These are phyloP conservation scores for Dothidotthia symphoricarpi DNA, from an alignment of 2,329 filamentous ascomycete genomes.

Conservation along the genomic window DNA sequence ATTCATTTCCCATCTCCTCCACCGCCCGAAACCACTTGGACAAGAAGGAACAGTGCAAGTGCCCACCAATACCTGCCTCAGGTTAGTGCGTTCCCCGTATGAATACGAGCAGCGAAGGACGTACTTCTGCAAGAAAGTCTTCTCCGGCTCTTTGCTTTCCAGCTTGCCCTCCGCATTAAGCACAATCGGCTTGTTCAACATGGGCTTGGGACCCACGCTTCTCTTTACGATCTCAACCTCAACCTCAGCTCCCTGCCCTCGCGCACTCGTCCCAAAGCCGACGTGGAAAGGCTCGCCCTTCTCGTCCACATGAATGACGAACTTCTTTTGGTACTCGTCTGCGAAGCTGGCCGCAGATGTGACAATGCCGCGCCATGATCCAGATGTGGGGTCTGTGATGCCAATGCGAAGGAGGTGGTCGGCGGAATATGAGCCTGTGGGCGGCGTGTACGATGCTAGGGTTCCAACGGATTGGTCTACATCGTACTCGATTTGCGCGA, in stretches of 20 bases:
- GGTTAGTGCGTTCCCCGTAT: constrained; percentile 11
- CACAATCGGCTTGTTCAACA: constrained; percentile 55
- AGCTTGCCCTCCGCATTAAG: constrained; percentile 57
- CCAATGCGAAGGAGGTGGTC: constrained; percentile 47
- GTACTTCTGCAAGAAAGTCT: constrained; percentile 54
- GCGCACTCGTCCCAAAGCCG: constrained; percentile 43
- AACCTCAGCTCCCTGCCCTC: constrained; percentile 38
- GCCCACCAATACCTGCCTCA: constrained; percentile 52
- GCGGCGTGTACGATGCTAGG: constrained; percentile 38
- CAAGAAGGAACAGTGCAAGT: constrained; percentile 47
- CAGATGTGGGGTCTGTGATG: constrained; percentile 40
- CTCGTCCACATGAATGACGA: constrained; percentile 46
- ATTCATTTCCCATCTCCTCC: constrained; percentile 31
- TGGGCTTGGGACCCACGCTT: constrained; percentile 42
- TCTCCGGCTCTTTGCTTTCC: constrained; percentile 47
- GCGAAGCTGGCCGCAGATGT: constrained; percentile 47
- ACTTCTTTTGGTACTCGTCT: constrained; percentile 44
- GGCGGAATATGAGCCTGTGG: constrained; percentile 31
- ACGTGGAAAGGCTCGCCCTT: constrained; percentile 48
- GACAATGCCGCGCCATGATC: constrained; percentile 48
- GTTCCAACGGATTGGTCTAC: constrained; percentile 38
- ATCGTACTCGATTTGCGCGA: constrained; percentile 47
- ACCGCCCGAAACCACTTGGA: constrained; percentile 46
- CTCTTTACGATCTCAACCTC: constrained; percentile 45
- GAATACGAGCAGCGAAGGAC: constrained; percentile 13